Percentiles rank a stretch among this genome's conserved stretches.
These are phyloP conservation scores for Fusarium chlamydosporum DNA, from an alignment of 2,329 filamentous ascomycete species.

Conservation along the genomic window DNA sequence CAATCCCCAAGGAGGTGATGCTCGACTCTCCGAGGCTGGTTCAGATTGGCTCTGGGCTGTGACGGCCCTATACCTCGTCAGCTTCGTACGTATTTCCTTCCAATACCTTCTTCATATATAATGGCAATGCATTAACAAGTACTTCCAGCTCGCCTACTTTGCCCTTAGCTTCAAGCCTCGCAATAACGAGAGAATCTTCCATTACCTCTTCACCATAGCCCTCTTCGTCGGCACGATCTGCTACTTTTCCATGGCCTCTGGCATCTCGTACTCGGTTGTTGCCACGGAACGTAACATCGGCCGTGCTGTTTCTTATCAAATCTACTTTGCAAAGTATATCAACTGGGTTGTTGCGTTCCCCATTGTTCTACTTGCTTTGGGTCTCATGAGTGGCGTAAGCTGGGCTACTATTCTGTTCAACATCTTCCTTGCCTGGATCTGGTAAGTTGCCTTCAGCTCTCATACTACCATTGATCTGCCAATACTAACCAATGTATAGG, in stretches of 20 bases:
- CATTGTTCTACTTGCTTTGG: slow-evolving; percentile 60
- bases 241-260: slow-evolving; percentile 68
- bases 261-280: slow-evolving; percentile 63
- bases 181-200: slow-evolving; percentile 67
- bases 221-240: slow-evolving; percentile 64
- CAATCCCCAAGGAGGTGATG: slow-evolving; percentile 61
- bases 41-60: slow-evolving; percentile 70
- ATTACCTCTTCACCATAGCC: slow-evolving; percentile 67
- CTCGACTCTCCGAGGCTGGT: slow-evolving; percentile 61
- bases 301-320: slow-evolving; percentile 58
- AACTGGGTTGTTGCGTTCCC: slow-evolving; percentile 69
- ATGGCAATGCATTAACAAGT: slow-evolving; percentile 29
- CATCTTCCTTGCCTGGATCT: slow-evolving; percentile 64
- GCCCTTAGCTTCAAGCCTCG: slow-evolving; percentile 60
- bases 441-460: slow-evolving; percentile 50
- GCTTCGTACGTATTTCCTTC: slow-evolving; percentile 57
- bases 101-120: not conserved
- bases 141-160: slow-evolving; percentile 57
- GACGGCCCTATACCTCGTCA: slow-evolving; percentile 63
- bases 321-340: slow-evolving; percentile 70
- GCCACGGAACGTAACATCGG: slow-evolving; percentile 48
- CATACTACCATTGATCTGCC: not conserved
- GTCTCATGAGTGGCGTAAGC: slow-evolving; percentile 66
- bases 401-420: slow-evolving; percentile 70
- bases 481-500: slow-evolving; percentile 33